These are phyloP conservation scores for Senecio squalidus DNA, from an alignment of 140 eudicot genomes.

Conservation along the genomic window DNA sequence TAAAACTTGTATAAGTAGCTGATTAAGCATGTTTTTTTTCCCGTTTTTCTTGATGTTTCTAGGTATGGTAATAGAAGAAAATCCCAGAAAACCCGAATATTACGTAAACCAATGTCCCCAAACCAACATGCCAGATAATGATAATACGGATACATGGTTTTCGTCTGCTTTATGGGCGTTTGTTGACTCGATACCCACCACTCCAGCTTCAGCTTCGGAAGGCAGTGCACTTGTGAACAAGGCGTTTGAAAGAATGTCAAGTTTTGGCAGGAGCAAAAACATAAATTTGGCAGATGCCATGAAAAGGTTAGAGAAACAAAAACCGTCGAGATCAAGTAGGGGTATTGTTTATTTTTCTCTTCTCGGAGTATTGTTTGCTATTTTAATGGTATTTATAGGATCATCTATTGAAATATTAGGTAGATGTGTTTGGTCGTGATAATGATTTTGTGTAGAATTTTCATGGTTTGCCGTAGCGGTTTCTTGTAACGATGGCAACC, in stretches of 20 bases:
- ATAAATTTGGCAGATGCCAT: constrained; percentile 18
- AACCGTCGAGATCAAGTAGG: constrained; percentile 23
- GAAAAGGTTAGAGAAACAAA: constrained; percentile 27
- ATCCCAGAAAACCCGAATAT: constrained; percentile 28
- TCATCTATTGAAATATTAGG: constrained; percentile 35
- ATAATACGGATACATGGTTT: constrained; percentile 55
- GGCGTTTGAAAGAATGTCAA: constrained; percentile 79
- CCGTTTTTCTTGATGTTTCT: constrained; percentile 27
- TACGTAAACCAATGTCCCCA: constrained; percentile 37
- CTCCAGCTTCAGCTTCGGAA: constrained; percentile 95
- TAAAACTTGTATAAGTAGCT: constrained; percentile 24
- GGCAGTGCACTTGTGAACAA: constrained; percentile 57
- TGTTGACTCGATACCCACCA: constrained; percentile 90
- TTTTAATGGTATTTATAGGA: constrained; percentile 51
- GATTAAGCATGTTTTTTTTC: constrained; percentile 27
- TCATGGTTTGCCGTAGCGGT: constrained; percentile 9
- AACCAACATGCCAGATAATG: constrained; percentile 26
- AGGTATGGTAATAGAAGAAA: constrained; percentile 62
- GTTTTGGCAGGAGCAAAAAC: constrained; percentile 56
- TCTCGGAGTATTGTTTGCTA: constrained; percentile 65
- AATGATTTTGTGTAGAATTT: background rate
- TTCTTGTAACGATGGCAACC: constrained; percentile 15
- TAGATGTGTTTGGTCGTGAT: constrained; percentile 31
- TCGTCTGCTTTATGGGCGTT: constrained; percentile 76
- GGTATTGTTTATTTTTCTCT: constrained; percentile 49